Percentiles rank a stretch among this genome's conserved stretches.
These are phyloP conservation scores for Ceratocystis variospora DNA, from an alignment of 2,329 filamentous ascomycete species.

Conservation along the genomic window DNA sequence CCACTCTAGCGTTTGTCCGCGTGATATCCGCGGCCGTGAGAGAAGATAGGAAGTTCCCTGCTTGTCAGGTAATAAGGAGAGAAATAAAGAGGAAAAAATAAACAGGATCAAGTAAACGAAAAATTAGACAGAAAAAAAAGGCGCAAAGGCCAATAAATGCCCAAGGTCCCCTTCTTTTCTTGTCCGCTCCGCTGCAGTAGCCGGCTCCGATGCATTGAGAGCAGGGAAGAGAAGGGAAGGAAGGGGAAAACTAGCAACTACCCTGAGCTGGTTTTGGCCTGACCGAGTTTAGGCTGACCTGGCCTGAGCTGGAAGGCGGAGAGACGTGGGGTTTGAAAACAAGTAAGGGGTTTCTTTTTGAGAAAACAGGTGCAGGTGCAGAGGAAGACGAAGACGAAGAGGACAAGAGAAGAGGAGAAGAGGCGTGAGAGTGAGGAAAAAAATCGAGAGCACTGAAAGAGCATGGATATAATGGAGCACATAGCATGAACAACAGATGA, in stretches of 20 bases:
- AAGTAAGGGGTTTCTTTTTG: not conserved
- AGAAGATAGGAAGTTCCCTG: not conserved
- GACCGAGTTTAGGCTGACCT: not conserved
- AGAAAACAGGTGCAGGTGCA: not conserved
- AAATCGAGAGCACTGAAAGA: not conserved
- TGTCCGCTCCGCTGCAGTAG: not conserved
- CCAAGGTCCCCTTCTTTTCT: not conserved
- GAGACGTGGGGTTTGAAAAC: not conserved
- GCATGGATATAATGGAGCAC: not conserved
- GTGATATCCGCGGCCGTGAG: conserved; percentile 3
- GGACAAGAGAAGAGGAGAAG: not conserved
- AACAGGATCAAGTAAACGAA: not conserved
- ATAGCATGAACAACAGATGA: conserved; percentile 2
- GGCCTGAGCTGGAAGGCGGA: conserved; percentile 1
- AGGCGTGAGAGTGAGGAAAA: not conserved
- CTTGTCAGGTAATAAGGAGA: not conserved
- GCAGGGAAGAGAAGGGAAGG: not conserved
- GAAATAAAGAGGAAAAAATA: not conserved
- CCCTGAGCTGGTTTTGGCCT: not conserved
- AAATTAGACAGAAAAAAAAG: not conserved
- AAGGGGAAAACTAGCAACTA: not conserved
- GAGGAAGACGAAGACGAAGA: not conserved
- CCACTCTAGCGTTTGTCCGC: conserved; percentile 7
- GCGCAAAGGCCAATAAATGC: not conserved
- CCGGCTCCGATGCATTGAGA: not conserved